A percentile compares a stretch with the other conserved stretches of the same genome.
Evolutionary conservation across 495 filamentous ascomycete genomes (phyloP).

Genomic region (Penicillium paxilli): DNA sequence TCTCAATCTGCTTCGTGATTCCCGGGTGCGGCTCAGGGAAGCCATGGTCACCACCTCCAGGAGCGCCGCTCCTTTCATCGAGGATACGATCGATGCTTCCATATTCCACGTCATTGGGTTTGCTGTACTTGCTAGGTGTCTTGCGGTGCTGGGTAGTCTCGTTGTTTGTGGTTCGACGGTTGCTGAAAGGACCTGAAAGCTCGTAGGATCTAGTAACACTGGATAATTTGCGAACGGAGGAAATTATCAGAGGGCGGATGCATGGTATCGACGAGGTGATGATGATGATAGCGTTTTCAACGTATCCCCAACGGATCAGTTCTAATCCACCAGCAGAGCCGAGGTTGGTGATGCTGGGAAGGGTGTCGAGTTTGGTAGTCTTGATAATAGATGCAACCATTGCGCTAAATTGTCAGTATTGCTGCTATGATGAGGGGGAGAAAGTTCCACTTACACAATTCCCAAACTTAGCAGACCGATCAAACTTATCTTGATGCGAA

Average conservation of each 20-base stretch:
- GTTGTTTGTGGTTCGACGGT: constrained; percentile 14
- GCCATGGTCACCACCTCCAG: constrained; percentile 11
- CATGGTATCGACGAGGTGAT: constrained; percentile 38
- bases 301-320: constrained; percentile 36
- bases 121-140: constrained; percentile 10
- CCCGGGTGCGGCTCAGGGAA: constrained; percentile 7
- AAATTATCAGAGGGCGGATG: constrained; percentile 35
- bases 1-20: constrained; percentile 37
- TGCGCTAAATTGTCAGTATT: constrained; percentile 22
- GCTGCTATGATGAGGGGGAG: background rate
- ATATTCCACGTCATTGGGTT: constrained; percentile 21
- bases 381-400: constrained; percentile 47
- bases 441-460: constrained; percentile 28
- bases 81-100: constrained; percentile 35
- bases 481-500: constrained; percentile 39
- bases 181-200: constrained; percentile 25
- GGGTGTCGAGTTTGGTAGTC: constrained; percentile 36
- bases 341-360: constrained; percentile 35
- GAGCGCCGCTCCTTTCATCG: constrained; percentile 14
- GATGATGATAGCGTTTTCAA: constrained; percentile 36
- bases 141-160: constrained; percentile 15
- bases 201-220: constrained; percentile 35
- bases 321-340: constrained; percentile 27
- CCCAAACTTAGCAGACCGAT: constrained; percentile 42
- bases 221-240: constrained; percentile 40